Evolutionary conservation across 371 early-diverging fungal genomes (phyloP).

Genomic region (Apophysomyces elegans): DNA sequence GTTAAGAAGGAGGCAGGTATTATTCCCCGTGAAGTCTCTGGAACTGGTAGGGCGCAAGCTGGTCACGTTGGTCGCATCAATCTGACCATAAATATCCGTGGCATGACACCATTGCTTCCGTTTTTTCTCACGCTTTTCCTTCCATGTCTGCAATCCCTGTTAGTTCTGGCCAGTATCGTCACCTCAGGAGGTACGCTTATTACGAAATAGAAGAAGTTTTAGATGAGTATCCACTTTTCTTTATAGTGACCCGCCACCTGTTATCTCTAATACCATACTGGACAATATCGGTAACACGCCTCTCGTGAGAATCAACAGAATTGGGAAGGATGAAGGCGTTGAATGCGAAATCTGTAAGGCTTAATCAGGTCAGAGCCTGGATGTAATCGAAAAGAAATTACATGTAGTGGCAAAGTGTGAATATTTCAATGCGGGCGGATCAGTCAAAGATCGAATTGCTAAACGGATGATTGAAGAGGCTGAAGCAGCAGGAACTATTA

Average conservation of each 20-base stretch:
- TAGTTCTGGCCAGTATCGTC: neutral
- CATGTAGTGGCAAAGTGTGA: constrained; percentile 93
- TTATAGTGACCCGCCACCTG: constrained; percentile 63
- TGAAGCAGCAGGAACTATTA: constrained; percentile 87
- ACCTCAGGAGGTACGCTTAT: constrained; percentile 18
- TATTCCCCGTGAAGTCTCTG: no score
- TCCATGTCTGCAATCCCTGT: neutral
- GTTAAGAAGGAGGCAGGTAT: no score
- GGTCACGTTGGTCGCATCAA: no score
- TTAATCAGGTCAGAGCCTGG: neutral
- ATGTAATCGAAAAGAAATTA: neutral
- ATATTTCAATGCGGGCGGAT: constrained; percentile 97
- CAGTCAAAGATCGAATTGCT: constrained; percentile 97
- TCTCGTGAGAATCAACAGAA: constrained; percentile 85
- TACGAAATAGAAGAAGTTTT: neutral
- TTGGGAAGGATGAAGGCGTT: constrained; percentile 84
- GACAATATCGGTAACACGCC: constrained; percentile 97
- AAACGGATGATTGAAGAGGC: constrained; percentile 95
- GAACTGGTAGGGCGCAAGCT: no score
- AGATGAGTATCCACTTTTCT: neutral
- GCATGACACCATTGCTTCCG: neutral
- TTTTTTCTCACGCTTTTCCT: constrained; percentile 7
- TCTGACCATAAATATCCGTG: no score
- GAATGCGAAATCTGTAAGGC: constrained; percentile 93
- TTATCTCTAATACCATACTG: constrained; percentile 76